Evolutionary conservation across 257 asterid genomes (phyloP), one percentile per base, ranked within the genome.

Genomic region (Penstemon davidsonii): DNA sequence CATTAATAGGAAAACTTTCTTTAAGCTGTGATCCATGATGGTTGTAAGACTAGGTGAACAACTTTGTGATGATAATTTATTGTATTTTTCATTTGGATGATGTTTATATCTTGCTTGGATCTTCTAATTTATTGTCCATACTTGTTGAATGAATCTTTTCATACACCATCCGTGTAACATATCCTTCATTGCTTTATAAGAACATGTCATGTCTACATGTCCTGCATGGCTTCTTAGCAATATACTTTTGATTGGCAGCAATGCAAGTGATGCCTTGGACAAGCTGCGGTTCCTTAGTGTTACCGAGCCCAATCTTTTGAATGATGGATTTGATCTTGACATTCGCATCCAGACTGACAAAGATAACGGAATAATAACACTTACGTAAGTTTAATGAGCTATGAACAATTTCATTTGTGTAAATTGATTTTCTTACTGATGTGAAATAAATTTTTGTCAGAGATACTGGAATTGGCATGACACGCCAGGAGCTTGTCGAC

Each of bases 221-320:
- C 54, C 5, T 9, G 18, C 18, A 62, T 19, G 11, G 4, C 9
- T 33, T 55, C 40, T 47, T 56, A 52, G 52, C 67, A 60, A 18
- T 51, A 52, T 19, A 7, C 38, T 72, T 74, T 69, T 70, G 55
- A 47, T 60, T 62, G 47, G 13, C 89, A 91, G 99, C 80, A 94
- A 94, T 77, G 97, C 99, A 64, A 94, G 99, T 80, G 99, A 94
- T 81, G 99, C 99, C 65, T 64, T 94, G 91, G 99, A 94, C 86
- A 94, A 94, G 86, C 81, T 94, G 79, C 87, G 99, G 41, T 94
- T 94, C 82, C 97, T 94, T 69, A 75, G 96, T 82, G 96, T 94
- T 73, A 91, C 96, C 0, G 91, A 94, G 15, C 82, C 93, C 60
- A 82, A 81, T 51, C 86, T 94, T 81, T 67, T 94, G 80, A 89